Evolutionary conservation across 768 basidiomycete genomes (phyloP), one percentile per base, ranked within the genome.

Genomic region (Dentipellis sp.): DNA sequence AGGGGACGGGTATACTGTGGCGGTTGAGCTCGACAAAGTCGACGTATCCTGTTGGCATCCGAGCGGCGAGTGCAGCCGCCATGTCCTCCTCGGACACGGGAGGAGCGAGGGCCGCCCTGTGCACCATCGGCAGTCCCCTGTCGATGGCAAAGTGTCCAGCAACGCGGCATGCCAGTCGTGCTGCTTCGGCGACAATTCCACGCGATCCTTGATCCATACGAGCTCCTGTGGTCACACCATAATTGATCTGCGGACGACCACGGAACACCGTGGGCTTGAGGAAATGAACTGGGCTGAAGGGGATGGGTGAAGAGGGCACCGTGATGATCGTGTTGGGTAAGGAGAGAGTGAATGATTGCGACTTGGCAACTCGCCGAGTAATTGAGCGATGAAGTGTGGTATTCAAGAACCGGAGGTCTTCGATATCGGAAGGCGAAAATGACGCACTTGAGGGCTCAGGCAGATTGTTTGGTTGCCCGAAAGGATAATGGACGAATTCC

Each of bases 151-250:
- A 93, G 40, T 72, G 74, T 23, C 93, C 94, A 1, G 88, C 85
- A 0, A 84, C 74, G 2, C 85, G 81, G 50, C 82, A 84, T 0
- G 91, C 92, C 16, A 85, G 64, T 64, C 92, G 88, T 86, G 94
- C 94, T 63, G 78, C 74, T 68, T 97, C 93, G 0, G 84, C 74
- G 10, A 99, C 82, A 53, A 91, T 63, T 49, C 67, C 62, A 42
- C 79, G 77, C 16, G 86, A 60, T 22, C 83, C 81, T 1, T 42
- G 37, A 16, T 72, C 72, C 3, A 53, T 3, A 14, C 61, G 59
- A 8, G 62, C 61, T 16, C 58, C 48, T 2, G 63, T 54, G 0
- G 42, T 56, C 1, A 88, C 77, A 1, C 57, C 59, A 64, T 86
- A 89, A 5, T 59, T 62, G 17, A 79, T 67, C 17, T 68, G 60